A percentile compares a stretch with the other conserved stretches of the same genome.
These are phyloP conservation scores for Dictyostelium purpureum DNA, from an alignment of 78 protist genomes.

Conservation along the genomic window DNA sequence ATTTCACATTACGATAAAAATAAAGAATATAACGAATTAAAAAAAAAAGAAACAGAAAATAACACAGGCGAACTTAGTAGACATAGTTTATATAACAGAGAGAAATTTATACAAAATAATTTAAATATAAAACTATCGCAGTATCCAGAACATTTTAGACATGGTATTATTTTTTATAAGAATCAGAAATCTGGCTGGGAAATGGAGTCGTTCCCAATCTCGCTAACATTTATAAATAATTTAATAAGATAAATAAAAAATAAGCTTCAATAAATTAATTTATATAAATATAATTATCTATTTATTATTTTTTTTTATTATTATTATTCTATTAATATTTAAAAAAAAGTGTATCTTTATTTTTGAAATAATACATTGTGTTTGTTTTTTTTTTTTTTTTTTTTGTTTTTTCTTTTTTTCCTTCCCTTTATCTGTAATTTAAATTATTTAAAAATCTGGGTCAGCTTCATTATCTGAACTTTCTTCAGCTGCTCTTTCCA, in stretches of 20 bases:
- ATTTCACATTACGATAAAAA: not conserved
- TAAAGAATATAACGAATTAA: not conserved
- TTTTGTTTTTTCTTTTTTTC: not conserved
- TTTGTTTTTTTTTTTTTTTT: not conserved
- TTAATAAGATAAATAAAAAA: too few relatives aligned
- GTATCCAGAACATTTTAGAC: not conserved
- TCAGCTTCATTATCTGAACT: constrained; percentile 47
- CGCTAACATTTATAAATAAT: too few relatives aligned
- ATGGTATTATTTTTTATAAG: not conserved
- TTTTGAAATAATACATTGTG: too few relatives aligned
- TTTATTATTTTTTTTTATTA: too few relatives aligned
- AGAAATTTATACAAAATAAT: not conserved
- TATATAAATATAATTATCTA: too few relatives aligned
- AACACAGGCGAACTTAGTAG: not conserved
- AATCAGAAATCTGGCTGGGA: too few relatives aligned
- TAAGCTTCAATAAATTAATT: too few relatives aligned
- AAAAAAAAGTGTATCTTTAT: too few relatives aligned
- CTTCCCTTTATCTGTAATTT: too few relatives aligned
- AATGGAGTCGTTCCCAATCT: too few relatives aligned
- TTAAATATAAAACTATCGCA: not conserved
- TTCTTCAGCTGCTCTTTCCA: constrained; percentile 73
- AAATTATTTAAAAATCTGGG: constrained; percentile 3
- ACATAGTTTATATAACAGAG: not conserved
- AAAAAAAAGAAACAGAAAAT: not conserved
- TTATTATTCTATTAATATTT: too few relatives aligned